A percentile compares a stretch with the other conserved stretches of the same genome.
These are phyloP conservation scores for Suhomyces emberorum DNA, from an alignment of 805 yeast species.

Conservation along the genomic window DNA sequence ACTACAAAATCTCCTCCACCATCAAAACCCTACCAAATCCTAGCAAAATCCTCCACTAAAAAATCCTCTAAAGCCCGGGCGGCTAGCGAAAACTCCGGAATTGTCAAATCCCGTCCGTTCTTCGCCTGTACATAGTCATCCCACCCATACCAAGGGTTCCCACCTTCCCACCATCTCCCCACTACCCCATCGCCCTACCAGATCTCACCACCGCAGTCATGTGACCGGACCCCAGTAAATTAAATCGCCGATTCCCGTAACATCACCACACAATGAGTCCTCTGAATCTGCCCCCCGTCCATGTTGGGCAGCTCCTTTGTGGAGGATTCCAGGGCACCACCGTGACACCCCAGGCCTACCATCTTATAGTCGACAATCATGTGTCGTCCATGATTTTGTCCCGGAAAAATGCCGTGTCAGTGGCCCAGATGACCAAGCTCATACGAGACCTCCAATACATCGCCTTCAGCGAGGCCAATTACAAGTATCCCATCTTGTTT, in stretches of 20 bases:
- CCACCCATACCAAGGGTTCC: background rate
- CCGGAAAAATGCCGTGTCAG: conserved; percentile 49
- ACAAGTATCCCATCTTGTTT: conserved; percentile 51
- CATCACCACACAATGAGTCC: conserved; percentile 8
- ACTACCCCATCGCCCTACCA: background rate
- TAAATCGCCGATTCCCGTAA: background rate
- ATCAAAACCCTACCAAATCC: too few species aligned
- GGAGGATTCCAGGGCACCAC: conserved; percentile 59
- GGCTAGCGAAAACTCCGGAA: too few species aligned
- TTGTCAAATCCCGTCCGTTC: too few species aligned
- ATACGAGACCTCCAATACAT: conserved; percentile 52
- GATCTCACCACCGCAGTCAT: background rate
- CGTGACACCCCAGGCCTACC: conserved; percentile 51
- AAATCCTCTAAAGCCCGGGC: too few species aligned
- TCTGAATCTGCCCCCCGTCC: conserved; percentile 5
- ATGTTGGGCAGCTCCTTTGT: conserved; percentile 50
- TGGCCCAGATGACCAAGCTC: conserved; percentile 45
- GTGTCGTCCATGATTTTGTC: conserved; percentile 52
- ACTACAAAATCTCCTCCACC: too few species aligned
- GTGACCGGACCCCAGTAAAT: background rate
- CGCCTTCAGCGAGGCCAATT: conserved; percentile 47
- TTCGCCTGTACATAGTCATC: too few species aligned
- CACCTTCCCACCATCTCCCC: background rate
- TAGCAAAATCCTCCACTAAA: too few species aligned
- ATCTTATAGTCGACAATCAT: conserved; percentile 48